These are phyloP conservation scores for Flammula alnicola DNA, from an alignment of 1,284 basidiomycete species.

Conservation along the genomic window DNA sequence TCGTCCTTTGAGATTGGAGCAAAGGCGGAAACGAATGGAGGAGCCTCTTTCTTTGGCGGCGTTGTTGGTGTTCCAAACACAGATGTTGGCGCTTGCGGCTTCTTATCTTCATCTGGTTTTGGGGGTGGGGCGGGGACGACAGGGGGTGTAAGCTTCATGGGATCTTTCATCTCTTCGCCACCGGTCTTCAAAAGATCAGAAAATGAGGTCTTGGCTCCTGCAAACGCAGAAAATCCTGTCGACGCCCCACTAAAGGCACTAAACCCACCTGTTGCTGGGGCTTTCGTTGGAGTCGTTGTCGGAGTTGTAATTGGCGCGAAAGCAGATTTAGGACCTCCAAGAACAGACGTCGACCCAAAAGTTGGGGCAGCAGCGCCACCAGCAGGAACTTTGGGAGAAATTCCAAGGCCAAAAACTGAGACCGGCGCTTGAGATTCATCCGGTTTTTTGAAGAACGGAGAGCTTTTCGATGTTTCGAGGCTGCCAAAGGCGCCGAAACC, in stretches of 20 bases:
- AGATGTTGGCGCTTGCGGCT: slow-evolving; percentile 9
- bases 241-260: slow-evolving; percentile 50
- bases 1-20: slow-evolving; percentile 11
- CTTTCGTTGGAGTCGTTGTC: slow-evolving; percentile 37
- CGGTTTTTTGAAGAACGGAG: slow-evolving; percentile 9
- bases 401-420: slow-evolving; percentile 6
- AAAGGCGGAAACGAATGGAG: slow-evolving; percentile 19
- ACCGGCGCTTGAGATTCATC: slow-evolving; percentile 6
- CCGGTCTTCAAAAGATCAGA: slow-evolving; percentile 43
- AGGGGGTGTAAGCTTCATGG: slow-evolving; percentile 16
- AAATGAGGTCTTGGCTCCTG: slow-evolving; percentile 45
- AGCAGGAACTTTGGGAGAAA: slow-evolving; percentile 7
- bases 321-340: slow-evolving; percentile 30
- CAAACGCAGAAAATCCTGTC: slow-evolving; percentile 48
- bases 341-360: slow-evolving; percentile 10
- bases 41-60: not conserved
- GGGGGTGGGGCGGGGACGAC: no score
- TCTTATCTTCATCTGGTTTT: slow-evolving; percentile 7
- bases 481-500: slow-evolving; percentile 16
- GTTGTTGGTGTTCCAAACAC: slow-evolving; percentile 13
- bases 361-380: slow-evolving; percentile 3
- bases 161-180: slow-evolving; percentile 25
- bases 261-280: slow-evolving; percentile 43
- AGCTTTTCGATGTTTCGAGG: slow-evolving; percentile 1
- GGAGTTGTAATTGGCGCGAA: slow-evolving; percentile 33